Conservation (phyloP, 2,329 filamentous ascomycete genomes). For the Xylariaceae sp. region DNA sequence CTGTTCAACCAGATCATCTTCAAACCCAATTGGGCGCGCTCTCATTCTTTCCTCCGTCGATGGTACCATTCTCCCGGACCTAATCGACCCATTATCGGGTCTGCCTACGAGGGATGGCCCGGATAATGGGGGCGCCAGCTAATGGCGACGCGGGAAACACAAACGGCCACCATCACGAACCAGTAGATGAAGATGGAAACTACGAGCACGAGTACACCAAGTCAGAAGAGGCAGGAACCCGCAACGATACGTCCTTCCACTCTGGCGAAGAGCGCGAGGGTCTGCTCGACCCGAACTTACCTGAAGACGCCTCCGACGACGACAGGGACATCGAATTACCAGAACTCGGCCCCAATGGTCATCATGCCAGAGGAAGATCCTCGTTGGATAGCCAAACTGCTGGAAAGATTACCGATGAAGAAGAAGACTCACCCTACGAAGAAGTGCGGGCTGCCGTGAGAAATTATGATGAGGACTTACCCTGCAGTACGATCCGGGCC, state of each 20-base stretch:
- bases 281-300: conserved; percentile 51
- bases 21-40: too few species aligned
- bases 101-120: too few species aligned
- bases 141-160: too few species aligned
- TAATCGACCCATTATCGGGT: too few species aligned
- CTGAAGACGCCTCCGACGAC: conserved; percentile 44
- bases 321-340: conserved; percentile 33
- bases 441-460: conserved; percentile 62
- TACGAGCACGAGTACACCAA: conserved; percentile 10
- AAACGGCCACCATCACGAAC: too few species aligned
- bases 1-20: too few species aligned
- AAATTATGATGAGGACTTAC: conserved; percentile 62
- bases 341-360: conserved; percentile 16
- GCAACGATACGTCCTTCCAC: conserved; percentile 35
- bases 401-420: conserved; percentile 39
- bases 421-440: conserved; percentile 60
- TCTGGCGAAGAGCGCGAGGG: conserved; percentile 53
- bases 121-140: too few species aligned
- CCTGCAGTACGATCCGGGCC: conserved; percentile 62
- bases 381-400: conserved; percentile 27
- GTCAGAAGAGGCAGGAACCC: conserved; percentile 33
- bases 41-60: too few species aligned
- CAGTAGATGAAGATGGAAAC: not conserved
- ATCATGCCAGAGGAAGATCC: too few species aligned
- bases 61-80: too few species aligned